These are phyloP conservation scores for Scedosporium minutisporum DNA, from an alignment of 2,329 filamentous ascomycete species.

Conservation along the genomic window DNA sequence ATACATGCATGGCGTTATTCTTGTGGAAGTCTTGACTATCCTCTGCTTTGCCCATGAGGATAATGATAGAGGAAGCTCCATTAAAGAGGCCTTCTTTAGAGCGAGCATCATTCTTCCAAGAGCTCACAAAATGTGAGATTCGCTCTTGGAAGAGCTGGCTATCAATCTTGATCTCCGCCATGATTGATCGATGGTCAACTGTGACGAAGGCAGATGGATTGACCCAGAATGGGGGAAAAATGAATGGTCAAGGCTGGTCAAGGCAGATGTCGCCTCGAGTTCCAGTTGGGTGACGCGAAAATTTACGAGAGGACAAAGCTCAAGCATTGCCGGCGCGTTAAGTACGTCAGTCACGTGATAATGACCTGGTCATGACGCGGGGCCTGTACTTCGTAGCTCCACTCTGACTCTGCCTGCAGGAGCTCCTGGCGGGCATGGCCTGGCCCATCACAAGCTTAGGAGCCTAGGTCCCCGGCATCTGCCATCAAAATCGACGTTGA, in stretches of 20 bases:
- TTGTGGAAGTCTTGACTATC: conserved; percentile 83
- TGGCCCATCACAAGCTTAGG: neutral
- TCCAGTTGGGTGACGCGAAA: conserved; percentile 5
- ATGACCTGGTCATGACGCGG: neutral
- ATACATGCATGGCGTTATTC: conserved; percentile 90
- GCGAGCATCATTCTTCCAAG: conserved; percentile 96
- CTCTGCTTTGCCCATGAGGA: conserved; percentile 92
- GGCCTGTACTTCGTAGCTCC: too few relatives aligned
- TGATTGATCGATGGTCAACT: conserved; percentile 17
- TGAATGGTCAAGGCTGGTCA: neutral
- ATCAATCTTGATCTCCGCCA: conserved; percentile 90
- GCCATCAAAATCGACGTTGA: neutral
- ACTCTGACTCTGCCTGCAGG: too few relatives aligned
- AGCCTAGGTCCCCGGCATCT: neutral
- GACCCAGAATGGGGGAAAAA: neutral
- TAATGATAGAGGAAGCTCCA: conserved; percentile 75
- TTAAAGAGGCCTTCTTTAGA: conserved; percentile 75
- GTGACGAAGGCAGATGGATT: conserved; percentile 1
- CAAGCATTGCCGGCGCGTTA: conserved; percentile 2
- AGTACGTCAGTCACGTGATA: conserved; percentile 3
- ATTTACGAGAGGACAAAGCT: neutral
- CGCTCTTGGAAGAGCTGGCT: conserved; percentile 89
- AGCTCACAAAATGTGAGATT: conserved; percentile 72
- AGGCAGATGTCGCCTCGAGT: neutral
- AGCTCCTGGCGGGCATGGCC: too few relatives aligned